phyloP scores from a whole-genome alignment of 169 alveolate species.

The Amoebophrya sp. region DNA sequence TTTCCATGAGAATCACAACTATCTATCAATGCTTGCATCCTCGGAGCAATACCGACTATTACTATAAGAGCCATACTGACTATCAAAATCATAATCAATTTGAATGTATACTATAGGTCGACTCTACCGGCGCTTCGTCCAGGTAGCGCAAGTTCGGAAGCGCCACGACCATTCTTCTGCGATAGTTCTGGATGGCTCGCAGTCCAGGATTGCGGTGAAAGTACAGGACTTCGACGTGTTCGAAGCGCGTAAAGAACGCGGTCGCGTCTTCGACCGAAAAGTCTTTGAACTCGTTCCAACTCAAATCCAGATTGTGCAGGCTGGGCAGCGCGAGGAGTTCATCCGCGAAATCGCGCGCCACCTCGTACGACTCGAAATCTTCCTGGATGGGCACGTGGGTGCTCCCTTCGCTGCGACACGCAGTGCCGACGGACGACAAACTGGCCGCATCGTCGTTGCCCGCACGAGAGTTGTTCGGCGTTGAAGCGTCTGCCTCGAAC shows the following conservation, averaged over 20 bases:
- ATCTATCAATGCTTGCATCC: too few species aligned
- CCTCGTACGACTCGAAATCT: background rate
- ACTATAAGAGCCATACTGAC: background rate
- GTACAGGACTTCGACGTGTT: background rate
- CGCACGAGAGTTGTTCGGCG: too few species aligned
- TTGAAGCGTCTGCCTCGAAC: too few species aligned
- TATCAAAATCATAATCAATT: background rate
- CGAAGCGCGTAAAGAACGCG: background rate
- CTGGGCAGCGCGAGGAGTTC: background rate
- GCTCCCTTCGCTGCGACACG: background rate
- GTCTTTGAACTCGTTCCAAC: background rate
- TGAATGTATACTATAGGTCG: background rate
- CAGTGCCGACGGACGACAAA: background rate
- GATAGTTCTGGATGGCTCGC: background rate
- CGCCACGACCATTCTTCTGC: background rate
- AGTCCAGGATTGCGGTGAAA: background rate
- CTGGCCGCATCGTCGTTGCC: background rate
- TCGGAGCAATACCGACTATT: too few species aligned
- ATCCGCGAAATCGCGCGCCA: background rate
- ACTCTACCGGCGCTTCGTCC: background rate
- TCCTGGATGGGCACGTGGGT: background rate
- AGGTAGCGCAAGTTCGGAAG: background rate
- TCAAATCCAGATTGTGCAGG: background rate
- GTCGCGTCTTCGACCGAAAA: background rate
- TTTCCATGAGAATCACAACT: too few species aligned